Base-by-base conservation (phyloP, 345 rosid species). In the Trapa bicornis region DNA sequence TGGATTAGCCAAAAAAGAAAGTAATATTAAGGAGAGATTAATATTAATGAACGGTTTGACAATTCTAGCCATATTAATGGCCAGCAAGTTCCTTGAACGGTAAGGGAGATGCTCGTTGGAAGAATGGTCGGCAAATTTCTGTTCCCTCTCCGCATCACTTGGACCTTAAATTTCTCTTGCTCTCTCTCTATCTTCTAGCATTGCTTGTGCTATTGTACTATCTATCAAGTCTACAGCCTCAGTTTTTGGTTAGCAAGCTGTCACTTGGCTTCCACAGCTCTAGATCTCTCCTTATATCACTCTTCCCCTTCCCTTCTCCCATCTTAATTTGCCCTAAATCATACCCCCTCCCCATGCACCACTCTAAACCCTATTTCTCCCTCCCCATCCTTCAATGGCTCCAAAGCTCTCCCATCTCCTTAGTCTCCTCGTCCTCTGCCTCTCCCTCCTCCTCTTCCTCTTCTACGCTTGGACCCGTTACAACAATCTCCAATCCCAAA, bases 371-470 rank as follows among this genome's bases (percentile, higher is more conserved):
- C 54, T 65, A 22, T 22, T 22, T 6, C 32, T 38, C 53, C 56
- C 42, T 52, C 22, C 41, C 45, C 58, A 41, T 36, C 61, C 70
- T 47, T 22, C 61, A 67, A 67, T 67, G 70, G 39, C 70, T 39
- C 41, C 33, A 5, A 67, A 29, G 33, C n/a, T 16, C 9, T 54
- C 32, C 2, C 62, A 0, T 5, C 43, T 64, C 37, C 68, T 63
- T 54, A 54, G 37, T 13, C 43, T 66, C 22, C 43, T 66, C 57
- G 54, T 47, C 52, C 67, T 64, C 29, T 72, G 72, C 33, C 45
- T 47, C 61, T 74, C 64, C 33, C 67, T 73, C 58, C 65, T 72
- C 32, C 41, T 48, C 43, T 47, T 85, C 47, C 75, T 76, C 67
- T 73, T 76, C 42, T 71, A 74, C 11, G 67, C 70, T n/a, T 48